phyloP scores from a whole-genome alignment of 768 basidiomycete species.

The Leccinellum albellum region DNA sequence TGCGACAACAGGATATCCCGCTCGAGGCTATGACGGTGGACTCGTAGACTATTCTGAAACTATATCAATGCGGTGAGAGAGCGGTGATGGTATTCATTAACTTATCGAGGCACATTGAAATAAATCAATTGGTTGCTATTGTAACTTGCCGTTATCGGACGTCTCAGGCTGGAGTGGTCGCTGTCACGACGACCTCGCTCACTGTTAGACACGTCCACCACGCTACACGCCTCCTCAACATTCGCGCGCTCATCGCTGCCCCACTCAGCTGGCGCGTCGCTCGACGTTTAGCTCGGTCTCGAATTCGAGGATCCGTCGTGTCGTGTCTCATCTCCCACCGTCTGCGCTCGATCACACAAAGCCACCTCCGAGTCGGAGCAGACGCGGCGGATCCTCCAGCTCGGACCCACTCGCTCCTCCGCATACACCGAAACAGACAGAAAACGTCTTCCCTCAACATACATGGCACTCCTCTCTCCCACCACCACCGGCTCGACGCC shows the following conservation, averaged over 20 bases:
- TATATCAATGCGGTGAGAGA: not conserved
- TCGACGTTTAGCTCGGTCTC: not conserved
- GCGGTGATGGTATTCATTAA: slow-evolving; percentile 2
- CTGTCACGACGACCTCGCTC: slow-evolving; percentile 14
- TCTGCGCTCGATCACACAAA: slow-evolving; percentile 30
- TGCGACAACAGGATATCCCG: slow-evolving; percentile 3
- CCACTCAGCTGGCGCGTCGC: slow-evolving; percentile 5
- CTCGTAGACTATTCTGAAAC: not conserved
- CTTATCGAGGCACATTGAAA: not conserved
- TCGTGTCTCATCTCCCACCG: slow-evolving; percentile 40
- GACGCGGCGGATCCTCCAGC: slow-evolving; percentile 54
- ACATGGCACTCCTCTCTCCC: slow-evolving; percentile 25
- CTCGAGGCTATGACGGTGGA: slow-evolving; percentile 20
- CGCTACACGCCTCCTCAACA: slow-evolving; percentile 1
- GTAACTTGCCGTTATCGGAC: slow-evolving; percentile 21
- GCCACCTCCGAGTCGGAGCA: slow-evolving; percentile 36
- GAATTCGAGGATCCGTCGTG: slow-evolving; percentile 47
- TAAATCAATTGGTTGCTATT: slow-evolving; percentile 16
- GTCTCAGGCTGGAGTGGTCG: not conserved
- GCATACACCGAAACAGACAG: slow-evolving; percentile 9
- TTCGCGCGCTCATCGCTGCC: not conserved
- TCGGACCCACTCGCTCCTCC: slow-evolving; percentile 1
- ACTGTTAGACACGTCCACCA: slow-evolving; percentile 13
- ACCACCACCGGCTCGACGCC: slow-evolving; percentile 29
- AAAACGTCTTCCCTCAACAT: not conserved